These are phyloP conservation scores for Isabelozyma pseudorhagii DNA, from an alignment of 805 yeast species.

Conservation along the genomic window DNA sequence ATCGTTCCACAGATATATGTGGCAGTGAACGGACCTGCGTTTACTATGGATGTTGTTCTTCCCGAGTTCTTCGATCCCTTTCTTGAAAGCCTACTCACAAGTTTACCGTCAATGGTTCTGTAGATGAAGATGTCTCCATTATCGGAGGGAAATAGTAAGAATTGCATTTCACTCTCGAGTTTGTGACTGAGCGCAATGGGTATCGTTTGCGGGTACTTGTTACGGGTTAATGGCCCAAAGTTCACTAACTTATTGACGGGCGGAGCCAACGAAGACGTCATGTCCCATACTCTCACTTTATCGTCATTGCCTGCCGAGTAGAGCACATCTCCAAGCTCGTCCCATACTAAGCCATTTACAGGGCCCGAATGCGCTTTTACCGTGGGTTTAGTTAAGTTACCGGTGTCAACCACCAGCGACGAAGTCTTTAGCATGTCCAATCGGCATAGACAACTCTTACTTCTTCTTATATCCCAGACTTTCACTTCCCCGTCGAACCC, in stretches of 20 bases:
- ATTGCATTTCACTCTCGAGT: slow-evolving; percentile 53
- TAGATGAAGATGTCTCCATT: slow-evolving; percentile 66
- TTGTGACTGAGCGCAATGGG: slow-evolving; percentile 52
- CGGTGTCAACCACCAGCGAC: slow-evolving; percentile 7
- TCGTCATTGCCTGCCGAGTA: slow-evolving; percentile 79
- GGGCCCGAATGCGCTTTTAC: slow-evolving; percentile 72
- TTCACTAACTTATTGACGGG: slow-evolving; percentile 62
- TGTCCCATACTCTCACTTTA: slow-evolving; percentile 74
- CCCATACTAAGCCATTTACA: slow-evolving; percentile 80
- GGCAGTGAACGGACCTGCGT: slow-evolving; percentile 42
- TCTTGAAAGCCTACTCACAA: slow-evolving; percentile 54
- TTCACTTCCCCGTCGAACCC: slow-evolving; percentile 78
- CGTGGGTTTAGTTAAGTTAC: slow-evolving; percentile 27
- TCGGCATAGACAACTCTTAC: slow-evolving; percentile 59
- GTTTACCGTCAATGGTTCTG: slow-evolving; percentile 58
- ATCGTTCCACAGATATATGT: slow-evolving; percentile 59
- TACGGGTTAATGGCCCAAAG: slow-evolving; percentile 75
- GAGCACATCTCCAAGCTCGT: slow-evolving; percentile 58
- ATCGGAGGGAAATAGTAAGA: slow-evolving; percentile 70
- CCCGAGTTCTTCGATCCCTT: slow-evolving; percentile 36
- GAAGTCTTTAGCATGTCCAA: slow-evolving; percentile 54
- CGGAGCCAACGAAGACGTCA: slow-evolving; percentile 36
- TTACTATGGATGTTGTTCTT: slow-evolving; percentile 51
- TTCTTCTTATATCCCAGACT: slow-evolving; percentile 81
- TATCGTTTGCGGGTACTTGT: slow-evolving; percentile 48